These are phyloP conservation scores for Aspergillus avenaceus DNA, from an alignment of 495 filamentous ascomycete genomes.

Conservation along the genomic window DNA sequence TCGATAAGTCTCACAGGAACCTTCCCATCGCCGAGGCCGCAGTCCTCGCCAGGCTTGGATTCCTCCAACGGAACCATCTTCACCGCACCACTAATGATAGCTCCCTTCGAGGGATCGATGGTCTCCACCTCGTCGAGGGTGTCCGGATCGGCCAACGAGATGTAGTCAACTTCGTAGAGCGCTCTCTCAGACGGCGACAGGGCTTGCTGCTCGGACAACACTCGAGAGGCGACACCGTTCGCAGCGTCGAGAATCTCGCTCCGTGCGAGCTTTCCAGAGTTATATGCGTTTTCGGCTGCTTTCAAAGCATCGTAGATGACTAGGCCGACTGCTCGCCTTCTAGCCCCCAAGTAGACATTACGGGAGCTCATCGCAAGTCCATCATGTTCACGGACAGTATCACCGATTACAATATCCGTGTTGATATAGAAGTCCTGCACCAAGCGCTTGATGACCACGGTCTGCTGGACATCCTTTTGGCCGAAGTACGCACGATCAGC, in stretches of 20 bases:
- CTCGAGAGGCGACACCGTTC: conserved; percentile 41
- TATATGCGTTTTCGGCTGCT: conserved; percentile 66
- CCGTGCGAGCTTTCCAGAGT: conserved; percentile 50
- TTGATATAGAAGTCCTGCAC: conserved; percentile 84
- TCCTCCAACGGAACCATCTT: conserved; percentile 82
- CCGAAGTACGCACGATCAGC: conserved; percentile 93
- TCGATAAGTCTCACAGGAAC: conserved; percentile 87
- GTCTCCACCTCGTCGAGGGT: conserved; percentile 74
- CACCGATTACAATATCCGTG: conserved; percentile 66
- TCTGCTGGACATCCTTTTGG: conserved; percentile 97
- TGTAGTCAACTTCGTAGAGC: conserved; percentile 80
- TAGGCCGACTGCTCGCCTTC: conserved; percentile 66
- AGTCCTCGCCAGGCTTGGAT: conserved; percentile 61
- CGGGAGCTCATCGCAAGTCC: conserved; percentile 91
- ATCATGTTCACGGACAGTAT: conserved; percentile 72
- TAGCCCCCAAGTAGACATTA: conserved; percentile 84
- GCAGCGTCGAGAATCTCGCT: conserved; percentile 67
- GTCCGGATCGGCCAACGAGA: conserved; percentile 79
- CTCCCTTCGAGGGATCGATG: conserved; percentile 62
- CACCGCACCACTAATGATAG: conserved; percentile 82
- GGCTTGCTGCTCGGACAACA: conserved; percentile 57
- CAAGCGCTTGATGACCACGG: conserved; percentile 80
- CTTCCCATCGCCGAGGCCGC: conserved; percentile 62
- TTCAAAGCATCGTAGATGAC: conserved; percentile 64
- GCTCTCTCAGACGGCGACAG: conserved; percentile 60